Percentiles rank a stretch among this genome's conserved stretches.
phyloP scores from a whole-genome alignment of 768 basidiomycete species.

The Pisolithus orientalis region DNA sequence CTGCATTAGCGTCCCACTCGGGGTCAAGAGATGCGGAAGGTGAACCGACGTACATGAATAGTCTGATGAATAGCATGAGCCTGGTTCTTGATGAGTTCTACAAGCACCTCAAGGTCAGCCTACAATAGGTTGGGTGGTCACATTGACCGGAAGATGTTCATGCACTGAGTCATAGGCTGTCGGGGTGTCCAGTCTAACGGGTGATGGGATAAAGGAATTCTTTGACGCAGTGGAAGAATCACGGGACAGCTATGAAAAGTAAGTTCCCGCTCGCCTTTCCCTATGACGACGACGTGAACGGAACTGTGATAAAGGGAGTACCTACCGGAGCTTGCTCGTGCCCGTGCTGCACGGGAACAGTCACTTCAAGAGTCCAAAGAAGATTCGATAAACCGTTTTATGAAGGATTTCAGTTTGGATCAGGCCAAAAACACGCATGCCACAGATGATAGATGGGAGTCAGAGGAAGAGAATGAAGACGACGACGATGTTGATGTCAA shows the following conservation, averaged over 20 bases:
- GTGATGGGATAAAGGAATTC: conserved; percentile 89
- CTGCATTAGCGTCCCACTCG: conserved; percentile 67
- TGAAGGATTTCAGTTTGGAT: conserved; percentile 78
- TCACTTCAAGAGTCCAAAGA: conserved; percentile 60
- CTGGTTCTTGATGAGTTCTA: conserved; percentile 98
- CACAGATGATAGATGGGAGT: conserved; percentile 57
- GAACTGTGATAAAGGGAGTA: conserved; percentile 59
- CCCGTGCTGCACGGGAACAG: conserved; percentile 57
- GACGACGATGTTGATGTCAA: conserved; percentile 48
- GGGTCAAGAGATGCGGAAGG: conserved; percentile 71
- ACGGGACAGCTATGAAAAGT: conserved; percentile 86
- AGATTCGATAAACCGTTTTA: conserved; percentile 70
- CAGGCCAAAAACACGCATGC: conserved; percentile 54
- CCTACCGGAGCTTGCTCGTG: conserved; percentile 78
- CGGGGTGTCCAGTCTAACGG: conserved; percentile 93
- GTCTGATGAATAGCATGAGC: conserved; percentile 99
- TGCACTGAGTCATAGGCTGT: conserved; percentile 58
- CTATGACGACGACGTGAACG: conserved; percentile 4
- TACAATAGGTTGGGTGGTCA: not conserved
- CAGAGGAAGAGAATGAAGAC: conserved; percentile 46
- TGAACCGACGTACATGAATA: conserved; percentile 97
- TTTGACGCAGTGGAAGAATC: conserved; percentile 88
- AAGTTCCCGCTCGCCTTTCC: conserved; percentile 18
- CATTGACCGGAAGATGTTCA: not conserved
- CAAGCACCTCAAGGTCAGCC: conserved; percentile 79